phyloP scores from a whole-genome alignment of 345 rosid species.

The Salix dunnii region DNA sequence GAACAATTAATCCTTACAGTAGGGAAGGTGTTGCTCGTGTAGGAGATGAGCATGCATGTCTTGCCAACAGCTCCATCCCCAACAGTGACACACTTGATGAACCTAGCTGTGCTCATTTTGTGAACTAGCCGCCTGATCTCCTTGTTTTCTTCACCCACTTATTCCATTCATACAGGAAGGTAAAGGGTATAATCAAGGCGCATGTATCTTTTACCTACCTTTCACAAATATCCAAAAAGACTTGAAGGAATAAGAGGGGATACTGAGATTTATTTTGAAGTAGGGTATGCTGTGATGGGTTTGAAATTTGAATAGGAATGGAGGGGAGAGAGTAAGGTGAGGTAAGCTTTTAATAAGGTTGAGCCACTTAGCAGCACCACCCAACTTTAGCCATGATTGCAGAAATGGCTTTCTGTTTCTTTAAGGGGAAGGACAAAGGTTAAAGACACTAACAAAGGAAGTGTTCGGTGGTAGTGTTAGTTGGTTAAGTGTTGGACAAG shows the following conservation, averaged over 20 bases:
- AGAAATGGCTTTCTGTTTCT: conserved; percentile 44
- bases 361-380: conserved; percentile 6
- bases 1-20: conserved; percentile 28
- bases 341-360: conserved; percentile 19
- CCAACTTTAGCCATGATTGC: conserved; percentile 39
- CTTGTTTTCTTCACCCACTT: background rate
- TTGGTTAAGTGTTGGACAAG: conserved; percentile 52
- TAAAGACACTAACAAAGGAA: conserved; percentile 10
- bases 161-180: background rate
- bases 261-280: too few species aligned
- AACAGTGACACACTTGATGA: conserved; percentile 58
- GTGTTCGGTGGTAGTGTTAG: conserved; percentile 40
- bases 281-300: background rate
- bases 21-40: conserved; percentile 58
- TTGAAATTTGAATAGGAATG: conserved; percentile 30
- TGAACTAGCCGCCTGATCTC: background rate
- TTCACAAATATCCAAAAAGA: conserved; percentile 2
- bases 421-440: conserved; percentile 41
- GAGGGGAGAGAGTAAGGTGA: conserved; percentile 16
- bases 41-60: conserved; percentile 55
- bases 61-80: conserved; percentile 58
- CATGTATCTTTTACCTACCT: background rate
- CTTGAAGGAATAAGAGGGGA: background rate
- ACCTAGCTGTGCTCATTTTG: conserved; percentile 47
- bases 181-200: background rate